Evolutionary conservation across 2,329 filamentous ascomycete genomes (phyloP).

Genomic region (Microsporum canis): DNA sequence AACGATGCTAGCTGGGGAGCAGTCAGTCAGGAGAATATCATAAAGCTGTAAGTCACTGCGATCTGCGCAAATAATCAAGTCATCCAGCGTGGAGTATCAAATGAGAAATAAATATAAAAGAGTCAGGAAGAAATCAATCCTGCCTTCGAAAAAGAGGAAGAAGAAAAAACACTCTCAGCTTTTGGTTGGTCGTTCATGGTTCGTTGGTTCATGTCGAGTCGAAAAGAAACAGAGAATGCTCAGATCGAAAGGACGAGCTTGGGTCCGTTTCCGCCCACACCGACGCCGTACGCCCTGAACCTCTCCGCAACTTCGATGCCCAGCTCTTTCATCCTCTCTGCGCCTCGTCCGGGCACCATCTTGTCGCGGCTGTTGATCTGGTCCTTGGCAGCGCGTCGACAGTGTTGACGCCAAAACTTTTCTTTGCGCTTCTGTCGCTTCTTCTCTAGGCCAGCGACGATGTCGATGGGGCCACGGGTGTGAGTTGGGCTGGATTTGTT

Average conservation of each 20-base stretch:
- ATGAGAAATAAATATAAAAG: not conserved
- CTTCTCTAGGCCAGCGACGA: conserved; percentile 88
- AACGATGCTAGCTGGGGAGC: conserved; percentile 1
- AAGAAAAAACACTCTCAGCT: conserved; percentile 1
- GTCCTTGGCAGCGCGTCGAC: conserved; percentile 63
- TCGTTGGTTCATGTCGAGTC: not conserved
- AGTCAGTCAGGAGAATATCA: not conserved
- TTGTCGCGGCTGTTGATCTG: conserved; percentile 48
- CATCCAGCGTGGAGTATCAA: not conserved
- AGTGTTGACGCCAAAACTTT: conserved; percentile 83
- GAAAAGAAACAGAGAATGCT: not conserved
- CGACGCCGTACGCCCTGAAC: conserved; percentile 53
- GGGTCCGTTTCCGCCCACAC: conserved; percentile 20
- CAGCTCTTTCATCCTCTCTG: conserved; percentile 85
- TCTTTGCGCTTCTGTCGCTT: conserved; percentile 88
- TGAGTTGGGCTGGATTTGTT: conserved; percentile 44
- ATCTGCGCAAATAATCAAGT: not conserved
- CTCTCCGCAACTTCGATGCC: conserved; percentile 81
- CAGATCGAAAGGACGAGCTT: conserved; percentile 57
- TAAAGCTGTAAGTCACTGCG: conserved; percentile 1
- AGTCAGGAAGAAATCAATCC: not conserved
- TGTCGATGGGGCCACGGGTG: conserved; percentile 88
- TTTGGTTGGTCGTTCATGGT: not conserved
- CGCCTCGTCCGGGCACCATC: conserved; percentile 71
- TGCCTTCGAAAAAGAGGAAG: not conserved